A percentile compares a stretch with the other conserved stretches of the same genome.
These are phyloP conservation scores for Daldinia concentrica DNA, from an alignment of 495 filamentous ascomycete species.

Conservation along the genomic window DNA sequence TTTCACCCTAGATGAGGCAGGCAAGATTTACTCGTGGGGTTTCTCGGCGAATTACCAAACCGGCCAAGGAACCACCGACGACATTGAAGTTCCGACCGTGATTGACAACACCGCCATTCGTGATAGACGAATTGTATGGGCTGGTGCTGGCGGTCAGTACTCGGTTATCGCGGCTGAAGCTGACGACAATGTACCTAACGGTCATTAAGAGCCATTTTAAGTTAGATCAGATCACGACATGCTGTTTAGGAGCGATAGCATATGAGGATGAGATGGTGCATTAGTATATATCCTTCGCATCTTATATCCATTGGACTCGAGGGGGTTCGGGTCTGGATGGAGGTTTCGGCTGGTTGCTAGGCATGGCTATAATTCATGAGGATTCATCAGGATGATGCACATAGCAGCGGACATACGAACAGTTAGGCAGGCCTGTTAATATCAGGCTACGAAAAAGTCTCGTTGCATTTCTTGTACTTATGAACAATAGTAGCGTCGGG, in stretches of 20 bases:
- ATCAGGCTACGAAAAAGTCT: neutral
- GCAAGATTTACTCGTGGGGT: constrained; percentile 73
- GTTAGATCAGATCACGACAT: neutral
- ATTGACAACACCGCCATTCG: constrained; percentile 68
- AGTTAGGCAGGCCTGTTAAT: constrained; percentile 1
- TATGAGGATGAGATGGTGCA: constrained; percentile 6
- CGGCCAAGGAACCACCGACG: constrained; percentile 65
- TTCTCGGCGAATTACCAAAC: constrained; percentile 72
- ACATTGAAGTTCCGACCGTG: constrained; percentile 62
- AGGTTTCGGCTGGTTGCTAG: constrained; percentile 6
- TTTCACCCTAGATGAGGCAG: constrained; percentile 63
- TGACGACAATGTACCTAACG: constrained; percentile 7
- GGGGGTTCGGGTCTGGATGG: neutral
- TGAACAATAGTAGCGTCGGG: neutral
- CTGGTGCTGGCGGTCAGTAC: constrained; percentile 72
- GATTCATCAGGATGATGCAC: constrained; percentile 1
- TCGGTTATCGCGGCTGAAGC: constrained; percentile 58
- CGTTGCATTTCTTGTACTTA: constrained; percentile 1
- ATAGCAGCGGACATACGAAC: constrained; percentile 6
- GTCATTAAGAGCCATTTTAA: constrained; percentile 2
- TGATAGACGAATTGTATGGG: constrained; percentile 61
- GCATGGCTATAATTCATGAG: constrained; percentile 6
- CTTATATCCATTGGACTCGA: neutral
- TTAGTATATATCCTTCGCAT: constrained; percentile 27
- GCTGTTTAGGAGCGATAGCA: neutral